Conservation (phyloP, 2,329 filamentous ascomycete genomes). For the Purpureocillium lavendulum region DNA sequence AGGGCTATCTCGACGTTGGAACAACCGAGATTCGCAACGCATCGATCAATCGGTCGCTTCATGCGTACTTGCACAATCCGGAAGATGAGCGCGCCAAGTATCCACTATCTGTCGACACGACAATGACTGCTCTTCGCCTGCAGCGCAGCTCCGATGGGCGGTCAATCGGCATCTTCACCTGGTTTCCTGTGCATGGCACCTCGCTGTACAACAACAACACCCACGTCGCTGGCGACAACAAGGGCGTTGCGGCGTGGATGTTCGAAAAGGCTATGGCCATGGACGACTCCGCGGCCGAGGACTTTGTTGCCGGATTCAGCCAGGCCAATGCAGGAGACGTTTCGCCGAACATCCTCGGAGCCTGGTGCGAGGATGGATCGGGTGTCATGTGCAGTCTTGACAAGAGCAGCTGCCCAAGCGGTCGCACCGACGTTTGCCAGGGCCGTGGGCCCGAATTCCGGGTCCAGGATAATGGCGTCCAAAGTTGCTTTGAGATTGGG, state of each 20-base stretch:
- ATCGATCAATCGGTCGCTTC: constrained; percentile 84
- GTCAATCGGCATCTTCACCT: constrained; percentile 73
- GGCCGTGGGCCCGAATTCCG: constrained; percentile 63
- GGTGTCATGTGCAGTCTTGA: constrained; percentile 63
- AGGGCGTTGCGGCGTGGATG: constrained; percentile 80
- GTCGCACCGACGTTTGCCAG: constrained; percentile 62
- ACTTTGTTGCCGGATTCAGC: constrained; percentile 84
- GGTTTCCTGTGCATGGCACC: constrained; percentile 89
- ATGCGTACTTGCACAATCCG: constrained; percentile 81
- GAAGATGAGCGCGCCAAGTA: constrained; percentile 66
- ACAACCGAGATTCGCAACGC: constrained; percentile 62
- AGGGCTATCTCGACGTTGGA: constrained; percentile 63
- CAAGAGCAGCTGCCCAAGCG: constrained; percentile 74
- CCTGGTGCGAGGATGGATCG: constrained; percentile 81
- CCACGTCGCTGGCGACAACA: constrained; percentile 84
- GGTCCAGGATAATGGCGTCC: constrained; percentile 60
- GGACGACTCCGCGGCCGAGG: constrained; percentile 47
- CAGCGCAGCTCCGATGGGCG: constrained; percentile 64
- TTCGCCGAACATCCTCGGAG: constrained; percentile 76
- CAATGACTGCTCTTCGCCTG: constrained; percentile 70
- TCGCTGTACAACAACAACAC: constrained; percentile 90
- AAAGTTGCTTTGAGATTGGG: constrained; percentile 70
- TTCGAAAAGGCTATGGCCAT: constrained; percentile 62
- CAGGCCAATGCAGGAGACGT: constrained; percentile 90
- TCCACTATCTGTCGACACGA: constrained; percentile 41